Conservation (phyloP, 2,329 filamentous ascomycete species). For the Ophiostoma quercus region DNA sequence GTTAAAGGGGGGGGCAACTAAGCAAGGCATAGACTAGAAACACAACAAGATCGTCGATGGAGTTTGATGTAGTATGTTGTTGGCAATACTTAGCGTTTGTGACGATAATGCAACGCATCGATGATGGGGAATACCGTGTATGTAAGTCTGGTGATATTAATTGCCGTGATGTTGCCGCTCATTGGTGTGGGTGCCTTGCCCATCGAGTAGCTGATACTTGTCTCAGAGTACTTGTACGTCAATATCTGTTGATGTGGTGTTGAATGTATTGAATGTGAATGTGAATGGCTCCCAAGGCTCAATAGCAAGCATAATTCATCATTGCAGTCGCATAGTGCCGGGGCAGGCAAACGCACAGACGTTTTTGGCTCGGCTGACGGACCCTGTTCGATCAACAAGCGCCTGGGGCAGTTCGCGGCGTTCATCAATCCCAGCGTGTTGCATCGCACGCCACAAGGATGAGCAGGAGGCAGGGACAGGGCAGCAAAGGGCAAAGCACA, state of each 20-base stretch:
- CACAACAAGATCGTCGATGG: background rate
- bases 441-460: conserved; percentile 21
- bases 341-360: conserved; percentile 32
- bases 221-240: background rate
- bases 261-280: background rate
- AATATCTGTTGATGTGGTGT: background rate
- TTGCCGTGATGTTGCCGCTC: background rate
- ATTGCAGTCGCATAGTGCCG: conserved; percentile 18
- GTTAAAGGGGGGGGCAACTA: background rate
- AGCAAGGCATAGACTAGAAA: background rate
- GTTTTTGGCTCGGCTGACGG: conserved; percentile 27
- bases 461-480: conserved; percentile 1
- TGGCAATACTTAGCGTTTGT: background rate
- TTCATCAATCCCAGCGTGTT: conserved; percentile 26
- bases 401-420: conserved; percentile 25
- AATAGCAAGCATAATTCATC: background rate
- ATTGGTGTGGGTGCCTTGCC: background rate
- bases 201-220: background rate
- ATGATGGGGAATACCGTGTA: background rate
- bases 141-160: background rate
- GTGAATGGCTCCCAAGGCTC: background rate
- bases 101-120: background rate
- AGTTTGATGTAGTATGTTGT: background rate
- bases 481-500: background rate
- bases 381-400: conserved; percentile 27